A percentile compares a stretch with the other conserved stretches of the same genome.
phyloP scores from a whole-genome alignment of 1,139 yeast species.

The Candida mesenterica region DNA sequence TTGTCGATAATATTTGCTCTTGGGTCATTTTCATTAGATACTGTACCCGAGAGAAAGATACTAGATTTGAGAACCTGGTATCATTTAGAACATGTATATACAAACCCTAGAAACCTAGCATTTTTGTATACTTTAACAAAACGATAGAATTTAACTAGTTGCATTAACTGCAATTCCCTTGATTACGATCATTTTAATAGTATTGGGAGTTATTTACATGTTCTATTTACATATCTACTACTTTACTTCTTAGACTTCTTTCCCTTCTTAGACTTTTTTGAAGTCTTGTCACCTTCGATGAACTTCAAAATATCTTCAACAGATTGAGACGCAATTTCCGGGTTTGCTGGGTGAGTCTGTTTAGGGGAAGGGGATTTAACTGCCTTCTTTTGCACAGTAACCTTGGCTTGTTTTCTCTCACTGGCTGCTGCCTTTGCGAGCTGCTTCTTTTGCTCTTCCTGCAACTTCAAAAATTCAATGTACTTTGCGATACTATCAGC shows the following conservation, averaged over 20 bases:
- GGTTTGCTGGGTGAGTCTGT: conserved; percentile 34
- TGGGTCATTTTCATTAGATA: neutral
- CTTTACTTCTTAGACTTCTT: conserved; percentile 14
- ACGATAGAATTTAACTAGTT: no score
- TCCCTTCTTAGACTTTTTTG: conserved; percentile 16
- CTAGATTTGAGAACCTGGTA: no score
- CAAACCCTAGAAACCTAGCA: no score
- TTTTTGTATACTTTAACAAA: no score
- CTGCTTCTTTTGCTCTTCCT: conserved; percentile 24
- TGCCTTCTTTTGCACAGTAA: conserved; percentile 10
- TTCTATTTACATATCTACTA: conserved; percentile 8
- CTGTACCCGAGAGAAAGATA: conserved; percentile 7
- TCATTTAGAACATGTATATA: no score
- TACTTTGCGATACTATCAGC: conserved; percentile 49
- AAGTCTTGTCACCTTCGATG: conserved; percentile 50
- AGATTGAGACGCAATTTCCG: conserved; percentile 58
- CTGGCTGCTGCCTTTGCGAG: conserved; percentile 17
- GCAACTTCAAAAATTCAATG: conserved; percentile 32
- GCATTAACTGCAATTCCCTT: no score
- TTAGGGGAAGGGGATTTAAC: conserved; percentile 21
- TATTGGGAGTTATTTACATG: no score
- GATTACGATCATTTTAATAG: no score
- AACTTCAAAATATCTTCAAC: conserved; percentile 67
- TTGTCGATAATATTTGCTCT: no score
- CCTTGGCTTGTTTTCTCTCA: conserved; percentile 13